Base-by-base conservation (phyloP, 345 rosid species). In the Brassica incana region DNA sequence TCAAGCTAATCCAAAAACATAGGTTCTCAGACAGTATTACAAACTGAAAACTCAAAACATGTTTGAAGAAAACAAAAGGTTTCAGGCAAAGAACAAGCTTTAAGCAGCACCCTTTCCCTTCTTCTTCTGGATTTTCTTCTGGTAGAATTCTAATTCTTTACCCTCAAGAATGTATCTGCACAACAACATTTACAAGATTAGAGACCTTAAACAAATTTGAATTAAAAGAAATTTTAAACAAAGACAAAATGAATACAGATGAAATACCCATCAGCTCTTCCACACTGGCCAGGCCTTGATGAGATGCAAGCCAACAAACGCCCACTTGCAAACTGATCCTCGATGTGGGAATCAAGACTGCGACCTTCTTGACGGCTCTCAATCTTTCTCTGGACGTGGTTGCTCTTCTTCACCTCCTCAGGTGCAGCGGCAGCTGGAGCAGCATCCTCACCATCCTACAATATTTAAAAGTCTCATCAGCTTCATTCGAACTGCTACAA, bases 91-190 rank as follows among this genome's bases (percentile, higher is more conserved):
- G 27, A 54, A 54, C 23, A 62, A 59, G 3, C n/a, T 38, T n/a
- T 50, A 50, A 66, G 91, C 90, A 60, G 92, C 88, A 54, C 85
- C 86, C 88, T 87, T 92, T 72, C 97, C 97, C 90, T 93, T 88
- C 93, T 91, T 91, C 88, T 82, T 91, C 83, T 90, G 97, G 23
- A 91, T 27, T 88, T 93, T 88, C 92, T 87, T 92, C 97, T 86
- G 85, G 86, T 88, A 90, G 62, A 91, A 91, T 20, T 90, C 98
- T 27, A 91, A 78, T 81, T 90, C 95, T 80, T 82, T 88, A 50
- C 93, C 95, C 71, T 91, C 93, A 86, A 85, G 81, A 23, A 87
- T 90, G 69, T 86, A 93, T 68, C 93, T 90, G 88, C 35, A 54
- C 11, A 69, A 3, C 33, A 25, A 8, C 2, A 2, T 40, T 14